phyloP scores from a whole-genome alignment of 352 stramenopile genomes.

The Pelagophyceae sp. region DNA sequence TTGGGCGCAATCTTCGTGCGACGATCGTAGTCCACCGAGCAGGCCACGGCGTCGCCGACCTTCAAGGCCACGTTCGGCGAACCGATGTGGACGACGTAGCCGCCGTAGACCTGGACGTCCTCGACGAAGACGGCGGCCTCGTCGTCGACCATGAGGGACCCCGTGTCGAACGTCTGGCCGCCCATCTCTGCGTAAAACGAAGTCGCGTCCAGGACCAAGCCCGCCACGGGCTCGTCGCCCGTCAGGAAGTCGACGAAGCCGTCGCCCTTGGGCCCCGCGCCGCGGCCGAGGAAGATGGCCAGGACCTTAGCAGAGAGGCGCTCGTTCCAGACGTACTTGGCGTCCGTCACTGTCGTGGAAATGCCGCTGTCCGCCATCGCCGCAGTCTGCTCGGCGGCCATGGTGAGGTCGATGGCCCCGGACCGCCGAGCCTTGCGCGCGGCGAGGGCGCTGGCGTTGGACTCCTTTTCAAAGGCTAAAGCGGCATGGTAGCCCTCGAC shows the following conservation, averaged over 20 bases:
- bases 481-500: slow-evolving; percentile 79
- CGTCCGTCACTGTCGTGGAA: slow-evolving; percentile 64
- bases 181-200: slow-evolving; percentile 89
- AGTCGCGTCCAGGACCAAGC: slow-evolving; percentile 84
- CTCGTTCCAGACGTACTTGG: slow-evolving; percentile 85
- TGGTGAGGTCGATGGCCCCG: slow-evolving; percentile 73
- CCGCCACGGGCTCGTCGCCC: slow-evolving; percentile 46
- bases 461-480: slow-evolving; percentile 70
- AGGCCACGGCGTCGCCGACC: slow-evolving; percentile 68
- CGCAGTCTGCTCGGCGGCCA: slow-evolving; percentile 88
- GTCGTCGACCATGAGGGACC: slow-evolving; percentile 38
- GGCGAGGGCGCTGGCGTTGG: slow-evolving; percentile 35
- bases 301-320: slow-evolving; percentile 61
- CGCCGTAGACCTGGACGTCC: slow-evolving; percentile 85
- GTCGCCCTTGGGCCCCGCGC: slow-evolving; percentile 56
- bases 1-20: slow-evolving; percentile 85
- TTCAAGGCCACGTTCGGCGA: slow-evolving; percentile 42
- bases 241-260: slow-evolving; percentile 56
- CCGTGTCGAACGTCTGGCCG: slow-evolving; percentile 70
- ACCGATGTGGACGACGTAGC: slow-evolving; percentile 88
- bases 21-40: slow-evolving; percentile 81
- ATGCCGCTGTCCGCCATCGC: slow-evolving; percentile 58
- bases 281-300: slow-evolving; percentile 82
- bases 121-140: slow-evolving; percentile 55
- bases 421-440: slow-evolving; percentile 60